phyloP scores from a whole-genome alignment of 75 land plant genomes.

The Azolla pinnata region DNA sequence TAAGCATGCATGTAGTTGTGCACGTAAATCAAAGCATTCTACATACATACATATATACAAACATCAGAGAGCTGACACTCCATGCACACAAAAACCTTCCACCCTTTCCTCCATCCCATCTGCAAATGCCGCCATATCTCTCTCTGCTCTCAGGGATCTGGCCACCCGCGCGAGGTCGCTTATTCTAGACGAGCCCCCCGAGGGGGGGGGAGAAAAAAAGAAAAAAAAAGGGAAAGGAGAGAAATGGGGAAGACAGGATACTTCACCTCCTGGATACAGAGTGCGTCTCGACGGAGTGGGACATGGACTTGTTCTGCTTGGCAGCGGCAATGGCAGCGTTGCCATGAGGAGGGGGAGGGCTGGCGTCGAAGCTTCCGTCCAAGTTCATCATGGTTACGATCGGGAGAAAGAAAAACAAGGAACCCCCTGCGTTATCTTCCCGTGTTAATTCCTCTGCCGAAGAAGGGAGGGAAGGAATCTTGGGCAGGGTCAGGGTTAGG shows the following conservation, averaged over 20 bases:
- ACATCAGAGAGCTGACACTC: too few relatives aligned
- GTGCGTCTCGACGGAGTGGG: constrained; percentile 41
- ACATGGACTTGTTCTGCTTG: constrained; percentile 35
- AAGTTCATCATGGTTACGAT: too few relatives aligned
- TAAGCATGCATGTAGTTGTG: too few relatives aligned
- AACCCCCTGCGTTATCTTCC: too few relatives aligned
- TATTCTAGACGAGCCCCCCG: neutral
- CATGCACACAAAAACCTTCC: neutral
- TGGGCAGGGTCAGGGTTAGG: too few relatives aligned
- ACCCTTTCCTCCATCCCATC: too few relatives aligned
- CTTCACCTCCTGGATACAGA: constrained; percentile 56
- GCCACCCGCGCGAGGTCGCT: neutral
- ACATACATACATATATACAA: too few relatives aligned
- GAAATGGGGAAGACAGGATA: neutral
- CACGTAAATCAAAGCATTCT: too few relatives aligned
- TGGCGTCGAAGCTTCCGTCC: constrained; percentile 4
- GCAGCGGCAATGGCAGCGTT: constrained; percentile 9
- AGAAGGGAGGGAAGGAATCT: too few relatives aligned
- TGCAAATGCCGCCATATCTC: neutral
- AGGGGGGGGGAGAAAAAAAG: neutral
- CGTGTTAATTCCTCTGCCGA: too few relatives aligned
- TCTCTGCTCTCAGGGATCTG: neutral
- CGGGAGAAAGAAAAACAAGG: too few relatives aligned
- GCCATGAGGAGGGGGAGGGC: constrained; percentile 1
- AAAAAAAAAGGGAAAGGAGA: neutral